These are phyloP conservation scores for Fusarium tupiense DNA, from an alignment of 2,329 filamentous ascomycete species.

Conservation along the genomic window DNA sequence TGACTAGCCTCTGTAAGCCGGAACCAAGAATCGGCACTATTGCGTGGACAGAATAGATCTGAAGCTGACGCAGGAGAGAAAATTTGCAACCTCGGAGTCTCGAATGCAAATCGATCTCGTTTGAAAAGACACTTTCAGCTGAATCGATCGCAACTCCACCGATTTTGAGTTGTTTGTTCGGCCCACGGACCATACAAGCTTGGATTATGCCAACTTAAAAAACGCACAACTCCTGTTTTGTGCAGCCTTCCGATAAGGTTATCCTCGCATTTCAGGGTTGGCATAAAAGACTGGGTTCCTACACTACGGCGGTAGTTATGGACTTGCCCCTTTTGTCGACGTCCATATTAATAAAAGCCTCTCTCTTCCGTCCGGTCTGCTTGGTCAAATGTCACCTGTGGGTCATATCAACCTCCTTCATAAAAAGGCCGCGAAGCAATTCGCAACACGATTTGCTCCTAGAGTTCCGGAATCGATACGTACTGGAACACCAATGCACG, in stretches of 20 bases:
- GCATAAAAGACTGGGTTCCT: constrained; percentile 25
- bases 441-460: constrained; percentile 14
- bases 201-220: background rate
- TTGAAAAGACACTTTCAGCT: constrained; percentile 7
- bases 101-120: background rate
- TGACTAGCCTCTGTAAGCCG: background rate
- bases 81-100: background rate
- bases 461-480: constrained; percentile 4
- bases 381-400: constrained; percentile 31
- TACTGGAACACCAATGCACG: constrained; percentile 4
- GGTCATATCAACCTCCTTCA: constrained; percentile 29
- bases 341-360: background rate
- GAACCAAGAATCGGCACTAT: background rate
- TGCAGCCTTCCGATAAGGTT: constrained; percentile 20
- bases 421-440: constrained; percentile 35
- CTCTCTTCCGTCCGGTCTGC: background rate
- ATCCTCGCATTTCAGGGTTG: constrained; percentile 16
- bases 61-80: background rate
- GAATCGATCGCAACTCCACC: constrained; percentile 1
- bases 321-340: constrained; percentile 28
- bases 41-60: background rate
- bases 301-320: constrained; percentile 23
- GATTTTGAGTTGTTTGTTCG: constrained; percentile 3
- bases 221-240: constrained; percentile 26
- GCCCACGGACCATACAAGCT: background rate